Conservation (phyloP, 257 asterid species). For the Penstemon eatonii region DNA sequence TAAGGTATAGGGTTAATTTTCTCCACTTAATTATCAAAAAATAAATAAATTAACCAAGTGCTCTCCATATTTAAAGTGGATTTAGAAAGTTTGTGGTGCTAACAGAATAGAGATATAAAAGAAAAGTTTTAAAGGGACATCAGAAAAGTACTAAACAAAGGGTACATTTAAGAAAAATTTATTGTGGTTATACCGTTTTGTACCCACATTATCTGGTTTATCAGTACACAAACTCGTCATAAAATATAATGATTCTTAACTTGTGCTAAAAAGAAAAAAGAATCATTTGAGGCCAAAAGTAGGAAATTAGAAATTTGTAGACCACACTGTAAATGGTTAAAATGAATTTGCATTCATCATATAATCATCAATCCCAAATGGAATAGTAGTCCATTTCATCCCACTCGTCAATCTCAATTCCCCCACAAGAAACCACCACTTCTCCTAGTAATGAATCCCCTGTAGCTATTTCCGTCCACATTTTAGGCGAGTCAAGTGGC, state of each 20-base stretch:
- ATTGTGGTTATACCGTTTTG: too few relatives aligned
- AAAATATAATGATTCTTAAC: neutral
- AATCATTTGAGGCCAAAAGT: conserved; percentile 7
- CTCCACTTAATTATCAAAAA: too few relatives aligned
- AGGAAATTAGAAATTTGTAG: neutral
- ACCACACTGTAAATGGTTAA: too few relatives aligned
- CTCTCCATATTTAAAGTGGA: too few relatives aligned
- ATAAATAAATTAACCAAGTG: too few relatives aligned
- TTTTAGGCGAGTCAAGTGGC: conserved; percentile 64
- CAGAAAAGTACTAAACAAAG: too few relatives aligned
- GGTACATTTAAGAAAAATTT: too few relatives aligned
- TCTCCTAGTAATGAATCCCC: conserved; percentile 25
- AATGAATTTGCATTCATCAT: too few relatives aligned
- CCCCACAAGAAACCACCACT: conserved; percentile 5
- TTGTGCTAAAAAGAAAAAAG: conserved; percentile 5
- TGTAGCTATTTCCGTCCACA: conserved; percentile 52
- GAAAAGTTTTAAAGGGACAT: too few relatives aligned
- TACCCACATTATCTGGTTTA: neutral
- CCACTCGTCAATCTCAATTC: conserved; percentile 28
- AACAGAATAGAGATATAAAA: too few relatives aligned
- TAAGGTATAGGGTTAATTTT: too few relatives aligned
- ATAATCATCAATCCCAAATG: conserved; percentile 44
- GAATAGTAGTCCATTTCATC: conserved; percentile 38
- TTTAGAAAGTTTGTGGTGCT: too few relatives aligned
- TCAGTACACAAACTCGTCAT: neutral